Percentiles rank a stretch among this genome's conserved stretches.
Evolutionary conservation across 768 basidiomycete genomes (phyloP).

Genomic region (Leccinum subtestaceum): DNA sequence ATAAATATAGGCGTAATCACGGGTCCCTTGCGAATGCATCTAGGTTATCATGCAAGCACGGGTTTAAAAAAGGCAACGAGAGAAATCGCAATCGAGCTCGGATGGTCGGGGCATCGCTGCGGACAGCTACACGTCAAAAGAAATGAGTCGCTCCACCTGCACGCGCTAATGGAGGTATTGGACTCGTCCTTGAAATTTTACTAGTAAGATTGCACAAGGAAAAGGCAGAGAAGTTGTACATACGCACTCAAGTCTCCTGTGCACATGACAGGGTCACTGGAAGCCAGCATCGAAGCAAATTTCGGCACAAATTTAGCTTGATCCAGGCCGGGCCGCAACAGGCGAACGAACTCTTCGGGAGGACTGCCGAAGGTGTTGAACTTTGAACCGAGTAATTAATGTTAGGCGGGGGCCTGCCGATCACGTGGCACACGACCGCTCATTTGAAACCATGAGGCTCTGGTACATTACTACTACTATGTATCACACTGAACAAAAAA

Average conservation of each 20-base stretch:
- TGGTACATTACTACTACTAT: too few species aligned
- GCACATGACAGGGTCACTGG: constrained; percentile 1
- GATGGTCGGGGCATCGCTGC: background rate
- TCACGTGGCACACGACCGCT: background rate
- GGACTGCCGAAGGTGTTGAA: constrained; percentile 13
- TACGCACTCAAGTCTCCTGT: background rate
- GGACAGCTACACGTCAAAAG: background rate
- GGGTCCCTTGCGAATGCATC: background rate
- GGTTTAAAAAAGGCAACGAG: background rate
- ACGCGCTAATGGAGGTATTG: background rate
- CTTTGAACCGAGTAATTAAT: constrained; percentile 9
- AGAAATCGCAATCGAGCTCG: background rate
- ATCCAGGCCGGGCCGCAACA: background rate
- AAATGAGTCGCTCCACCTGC: background rate
- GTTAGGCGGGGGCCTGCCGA: background rate
- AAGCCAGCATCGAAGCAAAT: background rate
- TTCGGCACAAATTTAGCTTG: background rate
- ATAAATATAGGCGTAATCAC: background rate
- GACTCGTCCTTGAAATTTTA: constrained; percentile 1
- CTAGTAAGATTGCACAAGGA: background rate
- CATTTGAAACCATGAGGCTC: background rate
- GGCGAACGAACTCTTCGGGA: background rate
- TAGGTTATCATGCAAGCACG: background rate
- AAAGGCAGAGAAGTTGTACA: background rate
- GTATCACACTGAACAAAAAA: background rate